These are phyloP conservation scores for Salpingoeca rosetta DNA, from an alignment of 78 protist genomes.

Conservation along the genomic window DNA sequence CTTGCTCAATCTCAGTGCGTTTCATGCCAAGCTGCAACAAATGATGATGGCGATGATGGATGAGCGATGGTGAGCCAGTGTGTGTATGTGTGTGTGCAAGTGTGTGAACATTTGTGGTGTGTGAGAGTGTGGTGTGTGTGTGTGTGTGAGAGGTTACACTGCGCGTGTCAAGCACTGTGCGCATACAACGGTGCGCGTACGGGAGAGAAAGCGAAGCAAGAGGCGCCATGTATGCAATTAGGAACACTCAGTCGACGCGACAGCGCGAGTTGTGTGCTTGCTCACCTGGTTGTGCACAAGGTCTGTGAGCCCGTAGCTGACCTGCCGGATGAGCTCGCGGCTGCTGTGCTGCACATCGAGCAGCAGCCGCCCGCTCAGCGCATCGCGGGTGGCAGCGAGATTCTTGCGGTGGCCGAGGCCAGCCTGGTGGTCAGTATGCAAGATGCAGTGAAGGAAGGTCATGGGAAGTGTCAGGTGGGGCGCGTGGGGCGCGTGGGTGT, in stretches of 20 bases:
- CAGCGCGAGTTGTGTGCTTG: too few relatives aligned
- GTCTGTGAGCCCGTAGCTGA: constrained; percentile 43
- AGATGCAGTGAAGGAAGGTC: constrained; percentile 33
- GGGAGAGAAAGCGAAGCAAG: too few relatives aligned
- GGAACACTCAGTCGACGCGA: too few relatives aligned
- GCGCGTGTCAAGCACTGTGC: too few relatives aligned
- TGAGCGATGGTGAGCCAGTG: too few relatives aligned
- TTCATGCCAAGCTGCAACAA: constrained; percentile 51
- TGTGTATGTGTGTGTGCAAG: too few relatives aligned
- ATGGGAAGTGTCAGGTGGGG: not conserved
- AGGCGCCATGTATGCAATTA: too few relatives aligned
- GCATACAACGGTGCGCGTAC: too few relatives aligned
- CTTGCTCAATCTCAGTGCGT: constrained; percentile 14
- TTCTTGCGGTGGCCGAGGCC: not conserved
- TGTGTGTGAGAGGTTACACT: too few relatives aligned
- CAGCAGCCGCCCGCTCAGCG: constrained; percentile 35
- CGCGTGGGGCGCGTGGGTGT: not conserved
- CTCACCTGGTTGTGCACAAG: not conserved
- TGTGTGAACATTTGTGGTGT: too few relatives aligned
- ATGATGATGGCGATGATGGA: not conserved
- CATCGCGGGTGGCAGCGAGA: not conserved
- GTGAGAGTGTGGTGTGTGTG: too few relatives aligned
- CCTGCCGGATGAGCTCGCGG: constrained; percentile 46
- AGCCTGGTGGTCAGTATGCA: too few relatives aligned
- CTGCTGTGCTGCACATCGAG: constrained; percentile 59